Base-by-base conservation (phyloP, 208 protist species). In the Trypanosoma theileri region DNA sequence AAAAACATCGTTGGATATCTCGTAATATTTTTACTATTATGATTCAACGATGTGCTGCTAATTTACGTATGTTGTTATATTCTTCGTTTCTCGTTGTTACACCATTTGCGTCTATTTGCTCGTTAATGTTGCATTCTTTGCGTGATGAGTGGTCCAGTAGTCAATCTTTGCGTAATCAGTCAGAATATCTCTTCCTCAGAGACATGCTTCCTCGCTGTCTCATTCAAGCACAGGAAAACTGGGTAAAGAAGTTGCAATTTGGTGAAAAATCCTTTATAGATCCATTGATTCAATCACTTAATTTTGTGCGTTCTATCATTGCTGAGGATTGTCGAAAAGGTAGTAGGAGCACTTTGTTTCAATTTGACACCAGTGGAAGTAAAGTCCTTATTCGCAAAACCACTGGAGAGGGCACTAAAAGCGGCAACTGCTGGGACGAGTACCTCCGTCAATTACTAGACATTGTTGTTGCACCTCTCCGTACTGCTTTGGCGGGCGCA, bases 31-130 rank as follows among this genome's bases (percentile, higher is more conserved):
- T 81, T 19, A 44, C 70, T 61, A 28, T 79, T 45, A 40, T 91
- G 14, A 53, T 89, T 64, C 71, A 77, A 50, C 53, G 84, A 8
- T 75, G 79, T 13, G 69, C 78, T n/a, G 66, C 71, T 44, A 56
- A 73, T 41, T 54, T 81, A 6, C 84, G 86, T 17, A 57, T 88
- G 24, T 79, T 78, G 12, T 65, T 90, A 55, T 74, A 84, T 19
- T 73, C 79, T 2, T 80, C 83, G 14, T 80, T 95, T 54, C 59
- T 93, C 13, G 68, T 72, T n/a, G 50, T 92, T 16, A 81, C 77
- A 40, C 90, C 90, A 8, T 92, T 86, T 72, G 67, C 83, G 0
- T 91, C 85, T 24, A 84, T 95, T 42, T 75, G 80, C 10, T 77
- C 80, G 11, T 79, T 85, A 46, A 73, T 95, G 59, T 66, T 90